A percentile compares a stretch with the other conserved stretches of the same genome.
These are phyloP conservation scores for Teratosphaeria nubilosa DNA, from an alignment of 2,329 filamentous ascomycete species.

Conservation along the genomic window DNA sequence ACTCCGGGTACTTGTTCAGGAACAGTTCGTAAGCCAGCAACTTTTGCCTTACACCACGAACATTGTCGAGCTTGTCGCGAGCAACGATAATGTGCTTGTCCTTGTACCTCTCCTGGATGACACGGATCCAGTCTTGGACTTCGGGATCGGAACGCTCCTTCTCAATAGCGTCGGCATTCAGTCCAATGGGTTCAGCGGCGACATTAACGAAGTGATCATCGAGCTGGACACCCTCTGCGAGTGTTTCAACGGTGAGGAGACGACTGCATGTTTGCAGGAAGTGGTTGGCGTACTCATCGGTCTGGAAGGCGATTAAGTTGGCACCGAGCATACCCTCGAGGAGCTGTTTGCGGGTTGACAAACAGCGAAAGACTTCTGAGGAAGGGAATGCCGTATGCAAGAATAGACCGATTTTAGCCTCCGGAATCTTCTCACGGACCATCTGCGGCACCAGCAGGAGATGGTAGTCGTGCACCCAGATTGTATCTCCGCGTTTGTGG, in stretches of 20 bases:
- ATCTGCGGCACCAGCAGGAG: slow-evolving; percentile 79
- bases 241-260: slow-evolving; percentile 80
- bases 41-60: slow-evolving; percentile 88
- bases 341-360: slow-evolving; percentile 76
- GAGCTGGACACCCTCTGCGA: slow-evolving; percentile 75
- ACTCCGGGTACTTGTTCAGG: slow-evolving; percentile 85
- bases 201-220: slow-evolving; percentile 93
- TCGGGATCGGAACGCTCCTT: slow-evolving; percentile 51
- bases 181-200: slow-evolving; percentile 74
- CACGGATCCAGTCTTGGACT: slow-evolving; percentile 67
- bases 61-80: slow-evolving; percentile 85
- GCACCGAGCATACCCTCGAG: slow-evolving; percentile 88
- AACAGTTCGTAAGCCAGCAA: slow-evolving; percentile 86
- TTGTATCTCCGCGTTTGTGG: slow-evolving; percentile 85
- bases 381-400: slow-evolving; percentile 92
- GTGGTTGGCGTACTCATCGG: slow-evolving; percentile 83
- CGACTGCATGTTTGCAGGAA: slow-evolving; percentile 94
- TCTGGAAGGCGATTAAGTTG: slow-evolving; percentile 89
- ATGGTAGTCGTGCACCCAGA: slow-evolving; percentile 97
- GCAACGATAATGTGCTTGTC: slow-evolving; percentile 87
- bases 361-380: slow-evolving; percentile 87
- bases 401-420: slow-evolving; percentile 94
- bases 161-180: slow-evolving; percentile 66
- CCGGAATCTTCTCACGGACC: slow-evolving; percentile 80
- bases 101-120: slow-evolving; percentile 72